Percentiles rank a stretch among this genome's conserved stretches.
phyloP scores from a whole-genome alignment of 1,139 yeast genomes.

The Suhomyces anneliseae region DNA sequence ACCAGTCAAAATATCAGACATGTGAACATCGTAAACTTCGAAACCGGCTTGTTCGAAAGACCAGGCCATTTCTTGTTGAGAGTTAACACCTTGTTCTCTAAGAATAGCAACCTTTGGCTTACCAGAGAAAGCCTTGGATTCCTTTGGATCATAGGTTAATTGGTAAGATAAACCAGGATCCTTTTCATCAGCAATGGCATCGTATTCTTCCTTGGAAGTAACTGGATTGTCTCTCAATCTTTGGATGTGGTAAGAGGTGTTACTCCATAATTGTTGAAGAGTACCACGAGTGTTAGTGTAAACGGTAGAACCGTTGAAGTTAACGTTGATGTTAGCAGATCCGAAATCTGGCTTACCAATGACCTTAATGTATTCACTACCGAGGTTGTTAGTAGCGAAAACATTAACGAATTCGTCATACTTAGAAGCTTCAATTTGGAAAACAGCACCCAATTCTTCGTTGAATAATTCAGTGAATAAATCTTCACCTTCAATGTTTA shows the following conservation, averaged over 20 bases:
- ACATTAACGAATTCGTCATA: conserved; percentile 54
- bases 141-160: conserved; percentile 55
- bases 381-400: conserved; percentile 58
- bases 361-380: conserved; percentile 50
- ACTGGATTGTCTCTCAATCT: conserved; percentile 91
- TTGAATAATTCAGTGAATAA: conserved; percentile 68
- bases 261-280: conserved; percentile 83
- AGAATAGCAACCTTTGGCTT: conserved; percentile 92
- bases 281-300: conserved; percentile 61
- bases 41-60: conserved; percentile 95
- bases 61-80: conserved; percentile 99
- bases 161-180: conserved; percentile 91
- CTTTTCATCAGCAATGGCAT: conserved; percentile 67
- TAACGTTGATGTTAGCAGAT: conserved; percentile 50
- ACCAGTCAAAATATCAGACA: conserved; percentile 87
- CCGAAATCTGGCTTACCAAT: conserved; percentile 68
- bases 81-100: conserved; percentile 98
- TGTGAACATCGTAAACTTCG: conserved; percentile 89
- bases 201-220: conserved; percentile 84
- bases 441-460: conserved; percentile 95
- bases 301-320: conserved; percentile 46
- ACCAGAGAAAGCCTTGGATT: conserved; percentile 31
- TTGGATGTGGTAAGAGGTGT: conserved; percentile 89
- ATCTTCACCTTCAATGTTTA: conserved; percentile 37
- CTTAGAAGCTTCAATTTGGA: conserved; percentile 70